Base-by-base conservation (phyloP, 306 rosid species). In the Pterocarpus santalinus region DNA sequence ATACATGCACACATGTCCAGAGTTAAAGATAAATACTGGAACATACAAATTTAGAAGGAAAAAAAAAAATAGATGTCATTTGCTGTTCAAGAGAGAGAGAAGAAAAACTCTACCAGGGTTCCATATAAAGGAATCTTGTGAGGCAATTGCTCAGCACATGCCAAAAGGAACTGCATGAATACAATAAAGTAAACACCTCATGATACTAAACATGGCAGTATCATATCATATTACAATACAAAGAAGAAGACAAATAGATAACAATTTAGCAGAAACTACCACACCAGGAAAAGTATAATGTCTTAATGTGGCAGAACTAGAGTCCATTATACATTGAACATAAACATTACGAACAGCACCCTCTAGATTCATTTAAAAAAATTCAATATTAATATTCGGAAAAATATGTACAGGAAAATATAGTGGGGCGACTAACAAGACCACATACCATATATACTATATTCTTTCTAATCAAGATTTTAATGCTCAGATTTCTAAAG, bases 61-160 rank as follows among this genome's bases (percentile, higher is more conserved):
- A 78, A 0, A 68, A 68, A 6, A 10, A 77, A 52, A 69, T 17
- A 22, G 55, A 36, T 7, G 13, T 4, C 49, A 72, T 69, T 67
- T 17, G 69, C 68, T 16, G 28, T 73, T 57, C 47, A 14, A 63
- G 78, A 69, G 30, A 41, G 76, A 70, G 66, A 53, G 75, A 70
- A 41, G 68, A 58, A 62, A 73, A 17, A 66, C 43, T 67, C 11
- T 92, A 95, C 99, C 99, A 95, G 68, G 5, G 99, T 89, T 82
- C 97, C 97, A 68, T 90, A 95, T 2, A 91, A 70, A 71, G 99
- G 95, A 86, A 84, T 87, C 90, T 95, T 95, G 86, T 95, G 99
- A 82, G 98, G 97, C 88, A 95, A 84, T 83, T 93, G 99, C 80
- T 91, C 99, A 47, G 91, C 88, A 76, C 97, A 93, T 44, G 79